Evolutionary conservation across 2,329 filamentous ascomycete species (phyloP).

Genomic region (Diplodia corticola): DNA sequence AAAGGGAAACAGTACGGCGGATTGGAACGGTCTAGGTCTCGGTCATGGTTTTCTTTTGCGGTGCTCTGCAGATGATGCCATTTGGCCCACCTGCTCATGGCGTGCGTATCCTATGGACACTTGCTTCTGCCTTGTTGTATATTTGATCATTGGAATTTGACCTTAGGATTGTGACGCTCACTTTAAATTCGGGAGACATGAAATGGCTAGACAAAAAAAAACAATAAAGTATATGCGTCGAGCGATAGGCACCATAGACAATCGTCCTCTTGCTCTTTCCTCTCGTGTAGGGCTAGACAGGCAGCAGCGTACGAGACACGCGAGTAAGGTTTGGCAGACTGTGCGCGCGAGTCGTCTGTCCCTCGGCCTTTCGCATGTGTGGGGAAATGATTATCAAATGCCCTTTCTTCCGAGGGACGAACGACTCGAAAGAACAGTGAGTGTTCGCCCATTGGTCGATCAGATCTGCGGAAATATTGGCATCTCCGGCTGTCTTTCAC

Average conservation of each 20-base stretch:
- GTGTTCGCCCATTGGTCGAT: not conserved
- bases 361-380: not conserved
- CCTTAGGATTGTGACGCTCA: not conserved
- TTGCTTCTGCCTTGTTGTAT: too few relatives aligned
- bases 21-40: not conserved
- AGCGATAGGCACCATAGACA: not conserved
- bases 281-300: not conserved
- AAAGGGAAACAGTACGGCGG: not conserved
- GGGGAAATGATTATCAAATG: not conserved
- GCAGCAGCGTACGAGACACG: not conserved
- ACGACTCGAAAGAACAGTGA: not conserved
- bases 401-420: not conserved
- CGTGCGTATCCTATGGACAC: not conserved
- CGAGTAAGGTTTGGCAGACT: not conserved
- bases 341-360: not conserved
- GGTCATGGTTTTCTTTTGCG: not conserved
- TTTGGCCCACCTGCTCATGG: not conserved
- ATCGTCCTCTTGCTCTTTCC: not conserved
- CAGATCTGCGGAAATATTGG: not conserved
- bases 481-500: not conserved
- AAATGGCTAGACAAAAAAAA: not conserved
- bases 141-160: too few relatives aligned
- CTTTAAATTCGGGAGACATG: not conserved
- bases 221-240: slow-evolving; percentile 4
- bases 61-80: not conserved